Evolutionary conservation across 1,284 basidiomycete genomes (phyloP).

Genomic region (Leccinum angustisporum): DNA sequence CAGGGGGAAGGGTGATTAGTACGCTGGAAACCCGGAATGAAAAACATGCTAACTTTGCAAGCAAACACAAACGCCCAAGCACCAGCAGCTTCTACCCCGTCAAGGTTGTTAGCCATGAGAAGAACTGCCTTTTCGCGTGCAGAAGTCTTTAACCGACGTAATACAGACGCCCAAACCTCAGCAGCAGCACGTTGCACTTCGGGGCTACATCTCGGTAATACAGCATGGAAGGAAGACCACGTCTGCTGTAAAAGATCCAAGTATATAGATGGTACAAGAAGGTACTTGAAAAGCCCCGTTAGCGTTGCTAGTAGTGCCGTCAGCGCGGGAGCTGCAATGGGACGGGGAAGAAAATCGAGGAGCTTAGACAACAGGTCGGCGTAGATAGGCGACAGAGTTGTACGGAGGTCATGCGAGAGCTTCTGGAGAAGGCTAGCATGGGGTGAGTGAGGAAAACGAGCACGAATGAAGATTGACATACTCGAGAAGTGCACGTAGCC

Average conservation of each 20-base stretch:
- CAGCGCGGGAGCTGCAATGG: constrained; percentile 58
- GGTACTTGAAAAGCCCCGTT: constrained; percentile 65
- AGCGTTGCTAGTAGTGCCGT: constrained; percentile 65
- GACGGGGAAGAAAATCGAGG: constrained; percentile 56
- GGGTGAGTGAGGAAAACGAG: constrained; percentile 15
- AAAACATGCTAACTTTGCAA: constrained; percentile 57
- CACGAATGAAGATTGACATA: constrained; percentile 38
- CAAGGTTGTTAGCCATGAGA: constrained; percentile 46
- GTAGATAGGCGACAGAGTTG: constrained; percentile 64
- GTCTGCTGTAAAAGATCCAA: constrained; percentile 53
- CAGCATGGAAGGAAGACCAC: constrained; percentile 51
- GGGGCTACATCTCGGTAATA: constrained; percentile 56
- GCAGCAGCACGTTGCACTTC: constrained; percentile 72
- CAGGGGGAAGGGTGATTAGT: constrained; percentile 1
- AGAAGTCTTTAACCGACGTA: constrained; percentile 61
- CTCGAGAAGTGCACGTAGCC: constrained; percentile 68
- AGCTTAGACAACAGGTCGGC: constrained; percentile 51
- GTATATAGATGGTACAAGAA: constrained; percentile 60
- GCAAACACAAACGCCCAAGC: constrained; percentile 71
- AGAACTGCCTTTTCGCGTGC: constrained; percentile 51
- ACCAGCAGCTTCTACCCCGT: constrained; percentile 54
- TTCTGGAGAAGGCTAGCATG: constrained; percentile 66
- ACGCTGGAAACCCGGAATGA: not conserved
- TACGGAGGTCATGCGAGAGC: constrained; percentile 71
- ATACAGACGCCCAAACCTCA: constrained; percentile 74